Base-by-base conservation (phyloP, 1,284 basidiomycete species). In the Malassezia pachydermatis region DNA sequence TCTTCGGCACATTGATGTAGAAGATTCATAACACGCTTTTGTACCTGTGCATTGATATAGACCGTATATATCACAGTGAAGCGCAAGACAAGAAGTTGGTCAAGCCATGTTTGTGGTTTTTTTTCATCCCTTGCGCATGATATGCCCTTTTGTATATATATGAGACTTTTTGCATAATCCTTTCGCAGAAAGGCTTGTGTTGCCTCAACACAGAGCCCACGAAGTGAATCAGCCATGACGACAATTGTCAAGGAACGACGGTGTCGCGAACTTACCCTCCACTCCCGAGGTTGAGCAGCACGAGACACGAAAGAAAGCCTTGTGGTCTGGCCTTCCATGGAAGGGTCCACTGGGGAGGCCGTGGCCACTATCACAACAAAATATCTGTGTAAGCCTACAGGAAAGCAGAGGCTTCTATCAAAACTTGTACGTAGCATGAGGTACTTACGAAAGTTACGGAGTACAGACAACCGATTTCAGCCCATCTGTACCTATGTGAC, bases 401-500 rank as follows among this genome's bases (percentile, higher is more conserved):
- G 63, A 6, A 70, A 70, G 51, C 53, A 63, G 40, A 50, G 55
- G 5, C 41, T 69, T 8, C 55, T 65, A 7, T 56, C 60, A 14
- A 42, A 51, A 32, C 39, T 59, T 9, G 54, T 60, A 30, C 20
- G 52, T 37, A 27, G 16, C 5, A 20, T 34, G 11, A 11, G 32
- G 29, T 32, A 3, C 25, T 43, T 14, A 41, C 30, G 10, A 14
- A 10, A 58, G 50, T 54, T 64, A 48, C 48, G 49, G 24, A 59
- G 61, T 44, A 52, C 56, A 28, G 62, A 66, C 45, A 62, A 64
- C 24, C 51, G 55, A 1, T 60, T 58, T 29, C 64, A 63, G 40
- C 42, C 55, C 4, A 58, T 65, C 32, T 70, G 67, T 41, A 30
- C 48, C 19, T 52, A 59, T 30, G 56, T 70, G 27, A 70, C 67